These are phyloP conservation scores for Melampsora allii-populina DNA, from an alignment of 1,284 basidiomycete genomes.

Conservation along the genomic window DNA sequence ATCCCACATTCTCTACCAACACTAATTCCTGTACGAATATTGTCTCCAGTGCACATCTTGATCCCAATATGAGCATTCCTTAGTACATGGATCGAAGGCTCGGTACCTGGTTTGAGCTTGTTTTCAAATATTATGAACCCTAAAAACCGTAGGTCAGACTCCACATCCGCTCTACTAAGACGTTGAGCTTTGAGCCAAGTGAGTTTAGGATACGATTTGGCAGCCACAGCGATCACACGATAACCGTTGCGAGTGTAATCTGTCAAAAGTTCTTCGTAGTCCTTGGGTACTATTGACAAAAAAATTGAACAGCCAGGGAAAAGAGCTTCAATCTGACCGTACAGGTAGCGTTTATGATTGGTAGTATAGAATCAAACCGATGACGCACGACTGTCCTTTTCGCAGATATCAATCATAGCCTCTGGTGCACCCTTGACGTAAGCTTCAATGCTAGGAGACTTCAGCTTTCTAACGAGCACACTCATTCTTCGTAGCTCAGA, in stretches of 20 bases:
- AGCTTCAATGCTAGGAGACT: slow-evolving; percentile 90
- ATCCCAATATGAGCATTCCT: slow-evolving; percentile 86
- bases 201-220: slow-evolving; percentile 87
- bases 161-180: slow-evolving; percentile 94
- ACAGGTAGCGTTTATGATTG: not conserved
- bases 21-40: slow-evolving; percentile 91
- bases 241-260: slow-evolving; percentile 98
- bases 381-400: slow-evolving; percentile 73
- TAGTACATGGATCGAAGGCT: slow-evolving; percentile 84
- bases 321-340: not conserved
- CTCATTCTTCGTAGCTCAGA: slow-evolving; percentile 93
- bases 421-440: slow-evolving; percentile 99
- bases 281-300: slow-evolving; percentile 70
- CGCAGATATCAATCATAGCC: slow-evolving; percentile 93
- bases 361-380: not conserved
- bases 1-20: slow-evolving; percentile 93
- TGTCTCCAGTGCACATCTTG: slow-evolving; percentile 98
- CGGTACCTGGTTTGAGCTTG: slow-evolving; percentile 89
- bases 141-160: slow-evolving; percentile 83
- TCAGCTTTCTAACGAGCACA: slow-evolving; percentile 92
- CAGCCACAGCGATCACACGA: slow-evolving; percentile 96
- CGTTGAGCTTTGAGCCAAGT: slow-evolving; percentile 98
- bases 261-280: slow-evolving; percentile 93
- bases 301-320: slow-evolving; percentile 1
- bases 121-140: slow-evolving; percentile 99